phyloP scores from a whole-genome alignment of 2,329 filamentous ascomycete genomes.

The Ambrosiella xylebori region DNA sequence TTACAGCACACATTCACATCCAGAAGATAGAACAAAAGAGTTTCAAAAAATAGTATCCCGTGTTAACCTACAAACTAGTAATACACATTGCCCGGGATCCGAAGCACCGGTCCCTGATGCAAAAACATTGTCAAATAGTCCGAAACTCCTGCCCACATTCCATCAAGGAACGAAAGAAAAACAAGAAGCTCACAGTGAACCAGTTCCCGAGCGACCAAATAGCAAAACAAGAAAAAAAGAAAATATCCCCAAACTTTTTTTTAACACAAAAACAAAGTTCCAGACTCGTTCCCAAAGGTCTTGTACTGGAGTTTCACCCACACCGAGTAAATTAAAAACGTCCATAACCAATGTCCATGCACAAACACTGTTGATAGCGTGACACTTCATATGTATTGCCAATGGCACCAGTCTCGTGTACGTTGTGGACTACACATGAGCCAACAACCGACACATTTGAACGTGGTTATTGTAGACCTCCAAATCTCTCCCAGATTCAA shows the following conservation, averaged over 20 bases:
- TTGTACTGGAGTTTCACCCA: not conserved
- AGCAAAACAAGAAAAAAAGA: not conserved
- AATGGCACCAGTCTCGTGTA: not conserved
- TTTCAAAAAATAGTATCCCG: not conserved
- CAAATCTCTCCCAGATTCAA: not conserved
- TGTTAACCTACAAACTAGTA: slow-evolving; percentile 4
- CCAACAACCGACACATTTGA: not conserved
- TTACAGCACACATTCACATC: not conserved
- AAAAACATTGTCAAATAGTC: not conserved
- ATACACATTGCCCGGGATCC: not conserved
- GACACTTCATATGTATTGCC: not conserved
- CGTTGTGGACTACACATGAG: not conserved
- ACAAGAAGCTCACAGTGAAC: not conserved
- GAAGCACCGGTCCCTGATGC: not conserved
- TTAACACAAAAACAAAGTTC: not conserved
- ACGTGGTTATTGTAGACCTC: not conserved
- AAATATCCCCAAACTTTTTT: not conserved
- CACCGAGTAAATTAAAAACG: not conserved
- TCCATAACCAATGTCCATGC: not conserved
- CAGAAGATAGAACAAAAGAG: not conserved
- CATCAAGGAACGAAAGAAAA: not conserved
- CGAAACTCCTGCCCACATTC: not conserved
- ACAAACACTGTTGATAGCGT: not conserved
- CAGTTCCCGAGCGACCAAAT: not conserved
- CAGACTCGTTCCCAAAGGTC: not conserved